Conservation (phyloP, 148 eudicot genomes). For the Rhododendron williamsianum region DNA sequence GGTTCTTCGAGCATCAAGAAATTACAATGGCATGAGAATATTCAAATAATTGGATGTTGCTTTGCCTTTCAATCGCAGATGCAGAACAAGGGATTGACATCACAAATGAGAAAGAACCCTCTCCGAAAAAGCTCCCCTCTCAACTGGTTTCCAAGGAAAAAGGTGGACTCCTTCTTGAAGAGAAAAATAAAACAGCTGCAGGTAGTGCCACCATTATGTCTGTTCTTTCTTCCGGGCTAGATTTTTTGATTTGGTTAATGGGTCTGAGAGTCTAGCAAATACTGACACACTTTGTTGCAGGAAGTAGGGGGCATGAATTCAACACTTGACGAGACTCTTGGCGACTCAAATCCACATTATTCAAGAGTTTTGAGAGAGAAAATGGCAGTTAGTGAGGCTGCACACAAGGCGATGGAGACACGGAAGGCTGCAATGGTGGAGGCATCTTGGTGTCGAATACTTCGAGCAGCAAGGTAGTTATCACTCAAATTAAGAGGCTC, state of each 20-base stretch:
- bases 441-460: slow-evolving; percentile 97
- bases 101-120: slow-evolving; percentile 70
- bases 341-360: slow-evolving; percentile 87
- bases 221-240: neutral
- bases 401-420: slow-evolving; percentile 73
- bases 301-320: slow-evolving; percentile 87
- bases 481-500: neutral
- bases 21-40: neutral
- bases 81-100: slow-evolving; percentile 57
- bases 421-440: slow-evolving; percentile 93
- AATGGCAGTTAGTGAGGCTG: slow-evolving; percentile 83
- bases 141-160: slow-evolving; percentile 83
- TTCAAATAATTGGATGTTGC: neutral
- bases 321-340: slow-evolving; percentile 88
- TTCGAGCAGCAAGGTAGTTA: slow-evolving; percentile 65
- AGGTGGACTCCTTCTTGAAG: slow-evolving; percentile 74
- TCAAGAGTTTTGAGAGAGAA: slow-evolving; percentile 73
- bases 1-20: neutral
- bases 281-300: slow-evolving; percentile 26
- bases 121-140: slow-evolving; percentile 75
- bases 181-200: slow-evolving; percentile 74
- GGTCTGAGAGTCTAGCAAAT: neutral
- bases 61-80: slow-evolving; percentile 5
- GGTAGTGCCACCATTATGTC: slow-evolving; percentile 28
- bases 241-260: neutral